Conservation (phyloP, 2,329 filamentous ascomycete genomes). For the Cytospora piceae region DNA sequence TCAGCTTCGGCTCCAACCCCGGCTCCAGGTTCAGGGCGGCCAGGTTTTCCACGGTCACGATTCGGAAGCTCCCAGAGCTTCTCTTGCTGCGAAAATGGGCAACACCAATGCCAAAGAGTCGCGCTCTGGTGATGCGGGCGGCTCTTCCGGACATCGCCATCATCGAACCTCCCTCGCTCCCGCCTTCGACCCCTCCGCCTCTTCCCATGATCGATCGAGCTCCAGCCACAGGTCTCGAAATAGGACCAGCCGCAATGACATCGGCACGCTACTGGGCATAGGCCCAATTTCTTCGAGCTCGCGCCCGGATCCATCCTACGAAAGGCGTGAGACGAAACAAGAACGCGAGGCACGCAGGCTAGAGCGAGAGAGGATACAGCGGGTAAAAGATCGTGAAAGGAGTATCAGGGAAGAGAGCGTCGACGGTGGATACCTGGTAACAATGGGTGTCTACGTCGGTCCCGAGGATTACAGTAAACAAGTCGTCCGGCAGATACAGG, state of each 20-base stretch:
- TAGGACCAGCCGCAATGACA: slow-evolving; percentile 48
- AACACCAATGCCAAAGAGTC: slow-evolving; percentile 43
- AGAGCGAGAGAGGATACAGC: slow-evolving; percentile 76
- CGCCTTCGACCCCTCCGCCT: slow-evolving; percentile 31
- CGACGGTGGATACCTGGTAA: slow-evolving; percentile 93
- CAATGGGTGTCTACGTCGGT: slow-evolving; percentile 89
- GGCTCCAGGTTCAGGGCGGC: background rate
- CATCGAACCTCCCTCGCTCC: slow-evolving; percentile 31
- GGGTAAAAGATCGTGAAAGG: slow-evolving; percentile 83
- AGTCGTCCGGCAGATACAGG: slow-evolving; percentile 87
- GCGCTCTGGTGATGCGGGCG: slow-evolving; percentile 36
- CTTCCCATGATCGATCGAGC: slow-evolving; percentile 32
- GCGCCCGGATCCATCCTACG: slow-evolving; percentile 49
- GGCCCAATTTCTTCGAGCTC: slow-evolving; percentile 42
- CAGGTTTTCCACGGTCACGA: slow-evolving; percentile 3
- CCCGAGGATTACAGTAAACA: slow-evolving; percentile 91
- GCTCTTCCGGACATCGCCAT: slow-evolving; percentile 30
- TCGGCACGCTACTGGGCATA: slow-evolving; percentile 51
- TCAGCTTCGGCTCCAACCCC: background rate
- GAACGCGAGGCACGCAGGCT: slow-evolving; percentile 85
- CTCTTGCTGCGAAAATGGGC: slow-evolving; percentile 37
- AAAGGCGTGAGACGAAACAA: slow-evolving; percentile 84
- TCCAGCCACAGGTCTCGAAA: slow-evolving; percentile 35
- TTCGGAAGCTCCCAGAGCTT: slow-evolving; percentile 13
- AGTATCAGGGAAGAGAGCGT: slow-evolving; percentile 92